Evolutionary conservation across 2,329 filamentous ascomycete species (phyloP).

Genomic region (Ophiocordyceps unilateralis): DNA sequence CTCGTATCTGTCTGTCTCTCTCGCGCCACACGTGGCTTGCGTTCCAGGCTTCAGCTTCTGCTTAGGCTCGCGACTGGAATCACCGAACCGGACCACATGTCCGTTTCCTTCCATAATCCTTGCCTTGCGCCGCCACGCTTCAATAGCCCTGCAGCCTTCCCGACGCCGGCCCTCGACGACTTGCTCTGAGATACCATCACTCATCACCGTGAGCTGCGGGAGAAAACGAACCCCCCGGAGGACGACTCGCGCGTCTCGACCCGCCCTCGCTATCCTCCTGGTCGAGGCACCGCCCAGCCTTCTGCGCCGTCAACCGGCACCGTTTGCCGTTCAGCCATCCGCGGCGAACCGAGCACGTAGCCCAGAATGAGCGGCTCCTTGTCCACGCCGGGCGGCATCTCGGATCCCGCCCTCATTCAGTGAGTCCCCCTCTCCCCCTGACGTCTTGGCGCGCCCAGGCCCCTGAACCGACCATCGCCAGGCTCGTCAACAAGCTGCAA

Average conservation of each 20-base stretch:
- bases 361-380: slow-evolving; percentile 19
- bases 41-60: not conserved
- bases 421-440: slow-evolving; percentile 12
- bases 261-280: not conserved
- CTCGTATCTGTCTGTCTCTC: too few relatives aligned
- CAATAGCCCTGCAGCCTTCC: not conserved
- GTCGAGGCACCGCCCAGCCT: not conserved
- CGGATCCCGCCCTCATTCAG: slow-evolving; percentile 51
- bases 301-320: slow-evolving; percentile 1
- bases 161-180: not conserved
- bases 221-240: not conserved
- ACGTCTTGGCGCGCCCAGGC: not conserved
- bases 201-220: too few relatives aligned
- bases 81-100: slow-evolving; percentile 7
- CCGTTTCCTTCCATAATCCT: slow-evolving; percentile 5
- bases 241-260: not conserved
- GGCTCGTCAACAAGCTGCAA: slow-evolving; percentile 95
- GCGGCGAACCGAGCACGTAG: slow-evolving; percentile 1
- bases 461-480: slow-evolving; percentile 10
- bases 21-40: slow-evolving; percentile 4
- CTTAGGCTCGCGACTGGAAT: not conserved
- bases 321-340: not conserved
- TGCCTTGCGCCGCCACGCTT: not conserved
- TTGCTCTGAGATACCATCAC: not conserved
- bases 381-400: slow-evolving; percentile 38